phyloP scores from a whole-genome alignment of 129 eudicot species.

The Centella asiatica region DNA sequence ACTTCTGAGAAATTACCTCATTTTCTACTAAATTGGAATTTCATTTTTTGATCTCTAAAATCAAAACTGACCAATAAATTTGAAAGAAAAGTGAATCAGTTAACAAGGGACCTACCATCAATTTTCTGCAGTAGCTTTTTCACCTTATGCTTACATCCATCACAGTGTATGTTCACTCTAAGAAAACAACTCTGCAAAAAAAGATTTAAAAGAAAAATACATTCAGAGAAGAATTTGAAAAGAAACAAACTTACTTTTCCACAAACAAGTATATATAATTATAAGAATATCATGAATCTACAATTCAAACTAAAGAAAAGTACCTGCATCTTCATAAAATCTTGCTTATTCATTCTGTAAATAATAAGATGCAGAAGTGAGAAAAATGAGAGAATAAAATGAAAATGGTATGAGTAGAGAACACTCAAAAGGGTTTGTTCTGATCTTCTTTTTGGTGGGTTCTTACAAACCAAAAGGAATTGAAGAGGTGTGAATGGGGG shows the following conservation, averaged over 20 bases:
- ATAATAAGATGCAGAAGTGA: slow-evolving; percentile 3
- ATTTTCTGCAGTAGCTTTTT: slow-evolving; percentile 58
- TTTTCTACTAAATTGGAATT: too few species aligned
- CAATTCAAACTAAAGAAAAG: background rate
- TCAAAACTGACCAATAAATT: background rate
- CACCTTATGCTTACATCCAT: slow-evolving; percentile 79
- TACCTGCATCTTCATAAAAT: slow-evolving; percentile 70
- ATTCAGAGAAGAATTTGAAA: background rate
- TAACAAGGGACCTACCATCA: slow-evolving; percentile 44
- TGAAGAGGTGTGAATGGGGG: background rate
- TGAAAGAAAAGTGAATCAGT: background rate
- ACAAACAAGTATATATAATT: background rate
- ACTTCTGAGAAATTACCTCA: too few species aligned
- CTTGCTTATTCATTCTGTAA: slow-evolving; percentile 50
- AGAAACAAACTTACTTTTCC: background rate
- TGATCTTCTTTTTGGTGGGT: slow-evolving; percentile 3
- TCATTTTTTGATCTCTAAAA: background rate
- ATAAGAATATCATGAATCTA: background rate
- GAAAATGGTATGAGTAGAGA: slow-evolving; percentile 1
- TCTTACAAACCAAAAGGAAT: slow-evolving; percentile 3
- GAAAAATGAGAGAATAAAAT: background rate
- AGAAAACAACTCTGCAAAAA: slow-evolving; percentile 61
- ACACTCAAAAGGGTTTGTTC: background rate
- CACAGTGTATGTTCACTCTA: slow-evolving; percentile 66
- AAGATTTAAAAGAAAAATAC: background rate